These are phyloP conservation scores for Heimioporus punctisporus DNA, from an alignment of 1,284 basidiomycete genomes.

Conservation along the genomic window DNA sequence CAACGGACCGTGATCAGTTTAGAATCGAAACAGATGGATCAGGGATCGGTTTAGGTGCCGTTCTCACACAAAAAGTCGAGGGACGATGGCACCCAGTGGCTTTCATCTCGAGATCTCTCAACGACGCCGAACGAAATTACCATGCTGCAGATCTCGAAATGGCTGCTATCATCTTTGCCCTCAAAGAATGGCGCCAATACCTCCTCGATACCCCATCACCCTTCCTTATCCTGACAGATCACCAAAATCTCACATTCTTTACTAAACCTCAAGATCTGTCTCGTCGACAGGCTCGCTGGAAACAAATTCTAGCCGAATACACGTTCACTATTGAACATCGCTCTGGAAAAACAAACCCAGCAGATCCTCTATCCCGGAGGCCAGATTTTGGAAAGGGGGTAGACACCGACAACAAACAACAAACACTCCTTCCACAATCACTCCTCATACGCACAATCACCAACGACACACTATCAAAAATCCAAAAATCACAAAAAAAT, in stretches of 20 bases:
- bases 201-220: neutral
- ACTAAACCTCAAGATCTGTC: neutral
- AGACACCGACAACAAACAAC: too few species aligned
- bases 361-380: too few species aligned
- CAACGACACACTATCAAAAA: too few species aligned
- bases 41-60: too few species aligned
- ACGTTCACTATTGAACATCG: neutral
- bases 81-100: too few species aligned
- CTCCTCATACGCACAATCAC: too few species aligned
- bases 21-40: too few species aligned
- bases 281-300: neutral
- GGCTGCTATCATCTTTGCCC: neutral
- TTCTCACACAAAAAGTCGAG: too few species aligned
- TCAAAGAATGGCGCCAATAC: neutral
- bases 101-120: neutral
- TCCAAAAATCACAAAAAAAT: too few species aligned
- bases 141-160: neutral
- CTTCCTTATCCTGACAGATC: neutral
- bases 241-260: neutral
- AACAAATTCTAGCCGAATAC: neutral
- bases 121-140: neutral
- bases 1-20: neutral
- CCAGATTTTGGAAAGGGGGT: too few species aligned
- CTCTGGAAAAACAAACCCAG: too few species aligned
- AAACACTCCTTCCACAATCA: too few species aligned